Evolutionary conservation across 257 asterid genomes (phyloP).

Genomic region (Nicotiana tomentosiformis): DNA sequence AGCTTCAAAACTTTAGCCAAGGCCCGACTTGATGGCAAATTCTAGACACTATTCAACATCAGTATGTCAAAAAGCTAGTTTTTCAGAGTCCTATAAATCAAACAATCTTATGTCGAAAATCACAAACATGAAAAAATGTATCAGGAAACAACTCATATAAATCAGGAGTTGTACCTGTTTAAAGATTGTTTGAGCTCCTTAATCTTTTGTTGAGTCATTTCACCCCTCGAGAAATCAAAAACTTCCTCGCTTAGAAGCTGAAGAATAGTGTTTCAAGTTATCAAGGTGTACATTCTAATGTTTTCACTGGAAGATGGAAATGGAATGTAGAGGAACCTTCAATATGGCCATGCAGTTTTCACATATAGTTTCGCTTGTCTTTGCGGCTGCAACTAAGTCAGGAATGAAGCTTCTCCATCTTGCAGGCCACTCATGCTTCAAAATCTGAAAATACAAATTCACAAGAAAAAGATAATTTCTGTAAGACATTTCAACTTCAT

Average conservation of each 20-base stretch:
- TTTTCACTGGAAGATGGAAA: slow-evolving; percentile 5
- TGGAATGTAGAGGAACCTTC: slow-evolving; percentile 35
- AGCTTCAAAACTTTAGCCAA: not conserved
- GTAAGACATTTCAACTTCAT: not conserved
- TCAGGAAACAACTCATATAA: not conserved
- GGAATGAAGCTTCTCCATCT: slow-evolving; percentile 94
- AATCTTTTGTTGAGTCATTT: slow-evolving; percentile 97
- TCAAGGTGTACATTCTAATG: not conserved
- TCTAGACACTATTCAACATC: not conserved
- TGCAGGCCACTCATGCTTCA: slow-evolving; percentile 99
- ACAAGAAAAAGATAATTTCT: not conserved
- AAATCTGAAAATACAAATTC: slow-evolving; percentile 47
- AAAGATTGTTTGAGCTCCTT: slow-evolving; percentile 88
- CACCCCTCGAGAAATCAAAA: slow-evolving; percentile 98
- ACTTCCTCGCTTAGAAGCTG: slow-evolving; percentile 99
- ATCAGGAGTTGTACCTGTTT: slow-evolving; percentile 55
- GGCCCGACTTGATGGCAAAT: not conserved
- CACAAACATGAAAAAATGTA: not conserved
- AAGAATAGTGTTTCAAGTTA: slow-evolving; percentile 14
- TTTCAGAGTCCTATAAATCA: not conserved
- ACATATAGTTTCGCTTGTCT: slow-evolving; percentile 91
- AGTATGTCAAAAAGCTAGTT: not conserved
- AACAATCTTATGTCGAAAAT: not conserved
- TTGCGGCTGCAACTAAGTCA: slow-evolving; percentile 95
- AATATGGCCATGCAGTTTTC: slow-evolving; percentile 99